Evolutionary conservation across 164 flowering plant genomes (phyloP).

Genomic region (Liriodendron chinense): DNA sequence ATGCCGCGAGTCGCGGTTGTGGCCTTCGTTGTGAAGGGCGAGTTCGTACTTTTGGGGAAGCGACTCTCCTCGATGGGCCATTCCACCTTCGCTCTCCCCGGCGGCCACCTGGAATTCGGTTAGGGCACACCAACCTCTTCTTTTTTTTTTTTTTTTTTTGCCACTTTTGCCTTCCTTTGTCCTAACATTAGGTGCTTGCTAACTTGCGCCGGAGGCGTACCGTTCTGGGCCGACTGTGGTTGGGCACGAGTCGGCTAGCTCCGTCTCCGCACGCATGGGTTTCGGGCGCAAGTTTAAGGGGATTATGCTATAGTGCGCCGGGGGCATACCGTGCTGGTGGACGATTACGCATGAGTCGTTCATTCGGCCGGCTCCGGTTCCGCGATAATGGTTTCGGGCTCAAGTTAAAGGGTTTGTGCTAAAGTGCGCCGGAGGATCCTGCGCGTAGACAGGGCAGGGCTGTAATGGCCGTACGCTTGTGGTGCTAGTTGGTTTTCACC

Average conservation of each 20-base stretch:
- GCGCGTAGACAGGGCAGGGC: too few relatives aligned
- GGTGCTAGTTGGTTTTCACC: too few relatives aligned
- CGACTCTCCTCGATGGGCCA: conserved; percentile 52
- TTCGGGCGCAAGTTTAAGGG: too few relatives aligned
- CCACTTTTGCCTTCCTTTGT: neutral
- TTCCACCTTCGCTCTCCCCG: conserved; percentile 73
- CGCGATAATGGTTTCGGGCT: neutral
- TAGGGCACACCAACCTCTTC: neutral
- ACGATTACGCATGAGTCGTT: too few relatives aligned
- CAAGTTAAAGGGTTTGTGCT: neutral
- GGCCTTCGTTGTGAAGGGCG: conserved; percentile 49
- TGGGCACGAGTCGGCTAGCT: neutral
- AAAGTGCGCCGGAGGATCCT: neutral
- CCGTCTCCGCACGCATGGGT: too few relatives aligned
- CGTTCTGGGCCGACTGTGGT: neutral
- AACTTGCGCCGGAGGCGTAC: neutral
- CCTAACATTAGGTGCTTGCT: neutral
- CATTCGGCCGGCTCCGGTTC: too few relatives aligned
- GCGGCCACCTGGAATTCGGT: conserved; percentile 94
- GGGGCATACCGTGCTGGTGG: too few relatives aligned
- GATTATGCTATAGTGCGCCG: too few relatives aligned
- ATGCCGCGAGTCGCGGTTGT: conserved; percentile 49
- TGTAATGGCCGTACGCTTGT: too few relatives aligned
- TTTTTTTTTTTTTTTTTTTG: neutral
- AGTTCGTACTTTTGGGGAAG: conserved; percentile 51